Evolutionary conservation across 805 yeast species (phyloP), one percentile per base, ranked within the genome.

Genomic region (Schwanniomyces vanrijiae): DNA sequence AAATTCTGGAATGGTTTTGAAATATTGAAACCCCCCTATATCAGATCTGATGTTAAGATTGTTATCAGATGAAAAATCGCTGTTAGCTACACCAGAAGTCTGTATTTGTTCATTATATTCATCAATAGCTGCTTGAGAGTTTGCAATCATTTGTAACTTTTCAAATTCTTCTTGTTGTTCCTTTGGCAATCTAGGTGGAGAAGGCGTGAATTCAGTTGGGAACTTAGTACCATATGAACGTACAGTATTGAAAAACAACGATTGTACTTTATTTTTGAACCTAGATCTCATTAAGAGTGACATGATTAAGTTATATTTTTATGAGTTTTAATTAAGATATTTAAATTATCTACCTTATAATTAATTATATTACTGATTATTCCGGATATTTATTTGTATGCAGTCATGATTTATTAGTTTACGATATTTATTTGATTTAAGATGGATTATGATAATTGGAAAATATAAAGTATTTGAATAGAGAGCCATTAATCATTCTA

Each of bases 151-250:
- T 59, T 90, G 96, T 35, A 92, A 79, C 37, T 79, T 76, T 62
- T 94, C 99, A 66, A 94, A 92, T 68, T 94, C 99, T 56, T 85
- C 90, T 65, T 89, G 96, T 44, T 88, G 88, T 53, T 86, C 85
- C 47, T 82, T 80, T 16, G 89, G 84, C n/a, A 89, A 73, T 49
- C 81, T 78, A 20, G 92, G 92, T 3, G 96, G 96, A 1, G 59
- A 51, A 3, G 73, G 68, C 6, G 58, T 55, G 49, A 37, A 52
- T 42, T 65, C 66, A 5, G 56, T 50, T 13, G 59, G 43, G 37
- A 67, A 59, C 46, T 63, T 62, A 19, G 49, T 44, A 41, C 56
- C 47, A 40, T 58, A 61, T 5, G 19, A 29, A 24, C 54, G 51
- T 25, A 37, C 24, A 22, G 18, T 25, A 14, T 31, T 31, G 10